Evolutionary conservation across 1,139 yeast species (phyloP), one percentile per base, ranked within the genome.

Genomic region (Yamadazyma blattariae): DNA sequence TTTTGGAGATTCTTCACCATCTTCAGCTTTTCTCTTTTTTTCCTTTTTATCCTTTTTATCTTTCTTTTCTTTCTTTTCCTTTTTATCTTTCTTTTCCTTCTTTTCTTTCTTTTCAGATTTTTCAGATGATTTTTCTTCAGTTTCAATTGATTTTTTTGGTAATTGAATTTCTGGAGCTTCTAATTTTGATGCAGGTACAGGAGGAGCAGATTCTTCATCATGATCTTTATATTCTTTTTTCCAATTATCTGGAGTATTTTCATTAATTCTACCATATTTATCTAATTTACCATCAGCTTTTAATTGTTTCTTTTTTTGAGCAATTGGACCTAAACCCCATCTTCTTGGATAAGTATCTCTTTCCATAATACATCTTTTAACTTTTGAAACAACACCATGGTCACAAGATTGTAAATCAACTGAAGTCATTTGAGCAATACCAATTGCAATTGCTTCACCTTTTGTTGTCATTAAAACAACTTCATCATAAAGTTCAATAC

Each of bases 251-350:
- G 98, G 98, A 31, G 98, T 92, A 61, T 78, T 82, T 64, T 92
- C 98, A 58, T 89, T 92, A 48, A 74, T 75, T 69, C 96, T 82
- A 46, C 98, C 98, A 57, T 69, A 92, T 70, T 90, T 88, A 72
- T 92, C 98, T 56, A 92, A 81, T 70, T 92, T 92, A 55, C 98
- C 98, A 50, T 87, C 96, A 38, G 95, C 86, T 78, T 90, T 92
- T 76, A 92, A 73, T 72, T 90, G 96, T 77, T 92, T 92, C 85
- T 92, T 92, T 83, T 88, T 89, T 68, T 87, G 90, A 45, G 98
- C 98, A 59, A 90, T 88, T 55, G 98, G 98, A 53, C 98, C 98
- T 55, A 92, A 73, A 46, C 98, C 98, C 98, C 98, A 92, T 78
- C 97, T 84, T 78, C 98, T 86, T 69, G 98, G 98, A 67, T 92